Evolutionary conservation across 805 yeast genomes (phyloP).

Genomic region (Ogataea zsoltii): DNA sequence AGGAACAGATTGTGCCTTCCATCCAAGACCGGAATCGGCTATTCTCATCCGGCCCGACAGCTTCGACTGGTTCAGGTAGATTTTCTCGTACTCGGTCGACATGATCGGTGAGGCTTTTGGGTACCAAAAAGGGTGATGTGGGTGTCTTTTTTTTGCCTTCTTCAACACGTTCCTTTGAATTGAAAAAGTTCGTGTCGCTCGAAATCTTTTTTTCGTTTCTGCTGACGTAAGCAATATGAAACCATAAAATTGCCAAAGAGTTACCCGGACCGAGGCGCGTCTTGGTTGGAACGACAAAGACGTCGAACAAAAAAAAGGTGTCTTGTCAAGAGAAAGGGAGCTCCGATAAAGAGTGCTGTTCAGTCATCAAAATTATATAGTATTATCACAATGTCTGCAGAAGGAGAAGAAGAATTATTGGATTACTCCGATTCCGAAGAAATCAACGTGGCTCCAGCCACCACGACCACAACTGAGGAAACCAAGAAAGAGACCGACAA

Average conservation of each 20-base stretch:
- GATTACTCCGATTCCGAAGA: slow-evolving; percentile 99
- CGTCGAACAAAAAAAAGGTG: background rate
- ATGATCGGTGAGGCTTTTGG: slow-evolving; percentile 11
- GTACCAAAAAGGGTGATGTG: background rate
- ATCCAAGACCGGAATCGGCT: slow-evolving; percentile 96
- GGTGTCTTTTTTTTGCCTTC: background rate
- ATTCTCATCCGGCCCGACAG: slow-evolving; percentile 87
- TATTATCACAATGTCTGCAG: slow-evolving; percentile 68
- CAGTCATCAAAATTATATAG: background rate
- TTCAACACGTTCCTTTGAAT: slow-evolving; percentile 5
- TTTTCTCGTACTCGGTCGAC: slow-evolving; percentile 77
- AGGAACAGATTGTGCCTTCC: slow-evolving; percentile 61
- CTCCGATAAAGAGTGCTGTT: background rate
- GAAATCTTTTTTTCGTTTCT: background rate
- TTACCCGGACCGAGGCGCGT: slow-evolving; percentile 17
- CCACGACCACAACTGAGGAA: slow-evolving; percentile 44
- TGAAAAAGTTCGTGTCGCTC: slow-evolving; percentile 10
- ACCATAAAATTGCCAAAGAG: background rate
- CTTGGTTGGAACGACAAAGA: background rate
- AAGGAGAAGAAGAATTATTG: slow-evolving; percentile 98
- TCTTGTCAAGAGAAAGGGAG: background rate
- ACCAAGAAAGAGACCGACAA: slow-evolving; percentile 66
- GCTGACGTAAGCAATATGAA: slow-evolving; percentile 3
- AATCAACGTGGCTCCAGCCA: slow-evolving; percentile 68
- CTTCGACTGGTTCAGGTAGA: slow-evolving; percentile 84